Percentiles rank a stretch among this genome's conserved stretches.
phyloP scores from a whole-genome alignment of 805 yeast genomes.

The Alloascoidea africana region DNA sequence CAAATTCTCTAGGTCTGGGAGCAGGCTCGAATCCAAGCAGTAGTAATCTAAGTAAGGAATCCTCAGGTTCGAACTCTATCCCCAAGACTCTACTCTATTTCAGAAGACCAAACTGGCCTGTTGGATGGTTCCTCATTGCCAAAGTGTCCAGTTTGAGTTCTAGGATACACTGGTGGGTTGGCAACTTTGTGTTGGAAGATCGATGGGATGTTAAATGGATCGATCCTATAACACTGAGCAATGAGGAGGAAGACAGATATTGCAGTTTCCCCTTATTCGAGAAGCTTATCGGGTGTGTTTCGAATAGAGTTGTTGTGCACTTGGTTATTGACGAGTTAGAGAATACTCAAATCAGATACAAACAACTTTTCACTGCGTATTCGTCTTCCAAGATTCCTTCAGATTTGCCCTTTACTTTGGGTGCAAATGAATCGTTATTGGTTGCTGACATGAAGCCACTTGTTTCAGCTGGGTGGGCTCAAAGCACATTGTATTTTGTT shows the following conservation, averaged over 20 bases:
- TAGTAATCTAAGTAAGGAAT: conserved; percentile 9
- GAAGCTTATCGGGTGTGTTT: background rate
- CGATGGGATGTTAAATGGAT: background rate
- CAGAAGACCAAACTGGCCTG: conserved; percentile 38
- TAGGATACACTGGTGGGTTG: conserved; percentile 34
- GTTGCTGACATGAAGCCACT: background rate
- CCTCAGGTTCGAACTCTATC: conserved; percentile 10
- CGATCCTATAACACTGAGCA: background rate
- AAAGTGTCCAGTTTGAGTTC: conserved; percentile 18
- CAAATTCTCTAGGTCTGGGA: conserved; percentile 1
- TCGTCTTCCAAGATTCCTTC: background rate
- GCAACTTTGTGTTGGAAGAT: conserved; percentile 25
- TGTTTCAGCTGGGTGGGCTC: background rate
- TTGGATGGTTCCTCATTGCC: conserved; percentile 36
- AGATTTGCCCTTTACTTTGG: background rate
- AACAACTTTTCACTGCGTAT: background rate
- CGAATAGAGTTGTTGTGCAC: background rate
- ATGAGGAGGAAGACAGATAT: background rate
- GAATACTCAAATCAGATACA: background rate
- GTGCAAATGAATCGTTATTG: background rate
- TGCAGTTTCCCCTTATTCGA: background rate
- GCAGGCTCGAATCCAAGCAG: conserved; percentile 14
- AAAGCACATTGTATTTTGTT: background rate
- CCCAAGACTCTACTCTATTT: conserved; percentile 17
- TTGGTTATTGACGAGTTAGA: background rate